phyloP scores from a whole-genome alignment of 2,329 filamentous ascomycete species.

The Daldinia sp. region DNA sequence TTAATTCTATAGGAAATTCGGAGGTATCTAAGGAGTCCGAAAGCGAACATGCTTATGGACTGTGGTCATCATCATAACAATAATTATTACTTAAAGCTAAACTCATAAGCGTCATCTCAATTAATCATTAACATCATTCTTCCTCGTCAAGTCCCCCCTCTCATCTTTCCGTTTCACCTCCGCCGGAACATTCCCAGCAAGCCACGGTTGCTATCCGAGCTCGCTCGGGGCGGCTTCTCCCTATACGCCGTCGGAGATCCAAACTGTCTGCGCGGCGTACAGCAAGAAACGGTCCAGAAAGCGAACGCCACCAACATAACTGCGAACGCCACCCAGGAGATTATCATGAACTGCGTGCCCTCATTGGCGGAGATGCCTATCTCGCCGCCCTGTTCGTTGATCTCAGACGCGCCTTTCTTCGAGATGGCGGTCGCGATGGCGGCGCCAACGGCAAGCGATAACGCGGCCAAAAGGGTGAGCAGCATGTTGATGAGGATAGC shows the following conservation, averaged over 20 bases:
- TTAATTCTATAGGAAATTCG: not conserved
- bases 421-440: conserved; percentile 58
- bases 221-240: conserved; percentile 20
- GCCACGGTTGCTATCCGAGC: conserved; percentile 32
- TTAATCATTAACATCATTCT: not conserved
- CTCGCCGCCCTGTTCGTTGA: conserved; percentile 59
- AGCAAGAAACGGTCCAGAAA: conserved; percentile 56
- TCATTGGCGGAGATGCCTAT: conserved; percentile 59
- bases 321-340: conserved; percentile 62
- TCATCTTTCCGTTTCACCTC: not conserved
- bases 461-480: conserved; percentile 53
- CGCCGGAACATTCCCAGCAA: conserved; percentile 33
- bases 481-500: conserved; percentile 54
- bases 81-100: not conserved
- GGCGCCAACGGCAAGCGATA: conserved; percentile 57
- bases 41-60: not conserved
- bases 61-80: not conserved
- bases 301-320: conserved; percentile 56
- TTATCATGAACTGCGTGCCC: conserved; percentile 59
- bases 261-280: conserved; percentile 20
- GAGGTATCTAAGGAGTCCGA: not conserved
- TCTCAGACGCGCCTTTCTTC: conserved; percentile 56
- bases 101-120: not conserved
- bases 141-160: not conserved
- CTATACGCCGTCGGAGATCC: not conserved